phyloP scores from a whole-genome alignment of 352 stramenopile genomes.

The Globisporangium ultimum region DNA sequence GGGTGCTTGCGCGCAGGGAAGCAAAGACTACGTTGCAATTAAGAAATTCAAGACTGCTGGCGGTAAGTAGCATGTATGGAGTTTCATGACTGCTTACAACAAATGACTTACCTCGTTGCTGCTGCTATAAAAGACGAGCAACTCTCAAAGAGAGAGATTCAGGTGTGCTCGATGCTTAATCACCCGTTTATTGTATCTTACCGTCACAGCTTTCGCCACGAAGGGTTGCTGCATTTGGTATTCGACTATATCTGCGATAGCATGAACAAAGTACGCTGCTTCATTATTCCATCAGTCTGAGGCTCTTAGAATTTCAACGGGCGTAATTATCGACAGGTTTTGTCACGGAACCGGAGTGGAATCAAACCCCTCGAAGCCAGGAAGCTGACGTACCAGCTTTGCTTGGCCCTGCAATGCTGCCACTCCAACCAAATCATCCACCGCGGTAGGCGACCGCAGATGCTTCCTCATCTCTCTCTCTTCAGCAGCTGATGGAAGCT shows the following conservation, averaged over 20 bases:
- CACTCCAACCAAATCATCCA: constrained; percentile 80
- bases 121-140: constrained; percentile 45
- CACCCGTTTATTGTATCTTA: constrained; percentile 82
- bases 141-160: constrained; percentile 76
- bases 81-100: not conserved
- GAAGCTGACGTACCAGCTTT: constrained; percentile 66
- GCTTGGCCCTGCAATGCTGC: constrained; percentile 71
- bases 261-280: constrained; percentile 55
- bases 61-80: constrained; percentile 20
- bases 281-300: not conserved
- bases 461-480: no score
- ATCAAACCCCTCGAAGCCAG: constrained; percentile 47
- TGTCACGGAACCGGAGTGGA: constrained; percentile 58
- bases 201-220: constrained; percentile 75
- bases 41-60: constrained; percentile 79
- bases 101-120: not conserved
- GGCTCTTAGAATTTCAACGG: not conserved
- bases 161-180: constrained; percentile 79
- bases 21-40: constrained; percentile 67
- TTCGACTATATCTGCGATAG: constrained; percentile 74
- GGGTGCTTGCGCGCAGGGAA: constrained; percentile 30
- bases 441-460: constrained; percentile 58
- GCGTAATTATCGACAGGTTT: constrained; percentile 24
- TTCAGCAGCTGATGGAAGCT: no score
- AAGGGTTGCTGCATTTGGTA: constrained; percentile 71